Evolutionary conservation across 2,329 filamentous ascomycete genomes (phyloP).

Genomic region (Diaporthe sp.): DNA sequence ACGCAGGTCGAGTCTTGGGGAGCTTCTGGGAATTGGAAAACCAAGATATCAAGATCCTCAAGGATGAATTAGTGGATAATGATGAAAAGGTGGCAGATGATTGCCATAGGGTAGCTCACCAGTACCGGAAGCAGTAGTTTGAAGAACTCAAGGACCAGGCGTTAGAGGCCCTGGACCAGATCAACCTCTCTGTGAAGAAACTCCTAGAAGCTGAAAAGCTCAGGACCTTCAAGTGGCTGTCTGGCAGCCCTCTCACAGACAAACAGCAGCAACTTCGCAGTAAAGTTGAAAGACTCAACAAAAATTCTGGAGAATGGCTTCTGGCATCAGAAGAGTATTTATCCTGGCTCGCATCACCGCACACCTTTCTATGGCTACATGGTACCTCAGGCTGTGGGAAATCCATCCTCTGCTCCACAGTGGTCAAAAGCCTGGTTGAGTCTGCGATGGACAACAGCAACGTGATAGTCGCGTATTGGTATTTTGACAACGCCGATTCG

Average conservation of each 20-base stretch:
- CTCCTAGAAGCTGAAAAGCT: background rate
- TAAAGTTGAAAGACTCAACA: background rate
- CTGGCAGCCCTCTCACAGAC: background rate
- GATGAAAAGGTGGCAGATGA: background rate
- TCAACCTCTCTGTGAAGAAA: background rate
- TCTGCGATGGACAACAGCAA: background rate
- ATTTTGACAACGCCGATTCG: background rate
- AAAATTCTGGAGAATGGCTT: background rate
- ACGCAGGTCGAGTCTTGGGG: too few relatives aligned
- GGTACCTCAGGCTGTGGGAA: background rate
- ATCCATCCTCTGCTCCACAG: background rate
- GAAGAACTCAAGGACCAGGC: background rate
- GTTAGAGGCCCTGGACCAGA: background rate
- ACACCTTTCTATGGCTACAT: background rate
- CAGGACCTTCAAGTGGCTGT: background rate
- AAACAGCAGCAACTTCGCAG: background rate
- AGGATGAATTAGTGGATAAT: background rate
- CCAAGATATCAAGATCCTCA: background rate
- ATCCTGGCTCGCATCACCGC: background rate
- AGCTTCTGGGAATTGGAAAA: background rate
- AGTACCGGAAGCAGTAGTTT: background rate
- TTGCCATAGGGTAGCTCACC: background rate
- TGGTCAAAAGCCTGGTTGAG: background rate
- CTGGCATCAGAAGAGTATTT: background rate
- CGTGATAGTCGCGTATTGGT: background rate